Base-by-base conservation (phyloP, 176 grass and related monocot species). In the Leersia perrieri region DNA sequence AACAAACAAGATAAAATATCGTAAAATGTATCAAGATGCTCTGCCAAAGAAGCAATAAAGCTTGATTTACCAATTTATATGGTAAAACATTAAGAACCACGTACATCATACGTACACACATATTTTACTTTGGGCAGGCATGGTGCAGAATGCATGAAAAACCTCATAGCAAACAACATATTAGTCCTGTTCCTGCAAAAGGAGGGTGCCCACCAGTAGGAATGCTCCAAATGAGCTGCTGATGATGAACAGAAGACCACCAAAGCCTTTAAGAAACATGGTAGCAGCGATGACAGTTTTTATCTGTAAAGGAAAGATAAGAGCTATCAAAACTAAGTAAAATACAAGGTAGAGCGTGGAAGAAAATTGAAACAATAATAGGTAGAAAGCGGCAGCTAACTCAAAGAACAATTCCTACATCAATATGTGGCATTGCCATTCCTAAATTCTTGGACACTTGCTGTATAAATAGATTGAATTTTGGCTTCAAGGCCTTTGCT, bases 181-280 rank as follows among this genome's bases (percentile, higher is more conserved):
- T 72, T 25, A 15, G 11, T 39, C 20, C 42, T n/a, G 35, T 72
- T 66, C 34, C 13, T 30, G 40, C 33, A 79, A 33, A 70, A 39
- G 22, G 80, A 80, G 9, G 30, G 31, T 55, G 80, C 76, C 32
- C 29, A 93, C 91, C 87, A 93, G 63, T 15, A 93, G 78, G 47
- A 85, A 51, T 33, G 91, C 91, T 75, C 87, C 91, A 27, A 93
- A 87, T 7, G 91, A 87, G 49, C 87, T 93, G 78, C 91, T 90
- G 78, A 93, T 85, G 34, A 93, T 87, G 55, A 93, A 79, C n/a
- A 93, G 30, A 64, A 93, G 87, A 23, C 91, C 91, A 74, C 91
- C 91, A 79, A 90, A 68, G 14, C 84, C 91, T 82, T 93, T 93
- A 72, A 93, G 84, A 85, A 88, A 84, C 82, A 90, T 93, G 73